Evolutionary conservation across 2,329 filamentous ascomycete genomes (phyloP), one percentile per base, ranked within the genome.

Genomic region (Clonostachys rhizophaga): DNA sequence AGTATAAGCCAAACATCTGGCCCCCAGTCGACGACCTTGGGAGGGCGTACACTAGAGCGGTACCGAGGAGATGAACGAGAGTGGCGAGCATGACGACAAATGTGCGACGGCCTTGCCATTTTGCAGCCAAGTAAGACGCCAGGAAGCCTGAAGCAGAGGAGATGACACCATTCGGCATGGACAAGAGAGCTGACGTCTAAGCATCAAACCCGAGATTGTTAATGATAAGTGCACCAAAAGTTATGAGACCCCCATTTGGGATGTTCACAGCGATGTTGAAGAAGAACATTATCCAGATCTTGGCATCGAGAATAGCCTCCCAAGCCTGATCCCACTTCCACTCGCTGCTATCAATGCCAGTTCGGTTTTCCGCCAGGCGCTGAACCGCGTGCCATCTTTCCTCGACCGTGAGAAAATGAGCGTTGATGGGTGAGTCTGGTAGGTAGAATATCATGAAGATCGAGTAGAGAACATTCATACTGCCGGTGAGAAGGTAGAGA

Each of bases 321-420:
- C 59, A 45, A 34, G 67, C 62, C 56, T 81, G 78, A 7, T 69
- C 61, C 65, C 69, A 71, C 41, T 66, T 47, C 45, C 45, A 47
- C 13, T 13, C 66, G 65, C 70, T 78, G 12, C 55, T 56, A 12
- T 67, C 64, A 40, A 57, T 40, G 20, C 58, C 49, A 40, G 62
- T 50, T 16, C 47, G 44, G 56, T 90, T 90, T 20, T 78, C 70
- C 0, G 84, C 71, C 18, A 90, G 78, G 2, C 87, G 75, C 52
- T 87, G 84, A 40, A 89, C 67, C 0, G 84, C 85, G 40, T 87
- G 69, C 0, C 80, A 59, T 4, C 79, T 77, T 49, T 90, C 86
- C 46, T 79, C 72, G 47, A 20, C 36, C 89, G 57, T 45, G 72
- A 75, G 34, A 69, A 66, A 4, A 71, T 71, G 33, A 9, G 42